These are phyloP conservation scores for Bipolaris sorokiniana DNA, from an alignment of 2,329 filamentous ascomycete genomes.

Conservation along the genomic window DNA sequence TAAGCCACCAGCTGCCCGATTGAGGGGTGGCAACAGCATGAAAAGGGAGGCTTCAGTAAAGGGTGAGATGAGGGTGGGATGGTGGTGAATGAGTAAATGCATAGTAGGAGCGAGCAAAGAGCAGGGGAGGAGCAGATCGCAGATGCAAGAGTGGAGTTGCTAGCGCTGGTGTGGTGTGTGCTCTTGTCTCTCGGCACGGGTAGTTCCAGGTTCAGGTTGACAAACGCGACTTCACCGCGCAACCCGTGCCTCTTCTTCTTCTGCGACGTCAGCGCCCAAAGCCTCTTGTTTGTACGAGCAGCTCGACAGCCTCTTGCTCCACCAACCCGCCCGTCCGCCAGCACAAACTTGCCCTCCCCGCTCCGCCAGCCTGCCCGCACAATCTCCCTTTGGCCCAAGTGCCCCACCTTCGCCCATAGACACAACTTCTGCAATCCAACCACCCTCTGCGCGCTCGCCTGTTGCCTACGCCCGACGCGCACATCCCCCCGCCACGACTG, in stretches of 20 bases:
- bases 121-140: slow-evolving; percentile 10
- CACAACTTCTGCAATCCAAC: slow-evolving; percentile 37
- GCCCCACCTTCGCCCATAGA: slow-evolving; percentile 45
- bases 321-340: slow-evolving; percentile 14
- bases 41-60: neutral
- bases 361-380: slow-evolving; percentile 32
- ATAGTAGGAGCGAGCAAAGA: neutral
- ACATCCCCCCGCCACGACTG: slow-evolving; percentile 8
- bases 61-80: neutral
- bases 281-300: slow-evolving; percentile 26
- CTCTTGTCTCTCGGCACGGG: slow-evolving; percentile 25
- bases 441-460: slow-evolving; percentile 29
- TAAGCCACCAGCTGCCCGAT: neutral
- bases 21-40: neutral
- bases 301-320: slow-evolving; percentile 27
- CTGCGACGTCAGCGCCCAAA: slow-evolving; percentile 26
- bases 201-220: slow-evolving; percentile 20
- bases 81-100: neutral
- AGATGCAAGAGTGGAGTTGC: slow-evolving; percentile 7
- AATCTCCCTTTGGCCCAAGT: slow-evolving; percentile 28
- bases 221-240: slow-evolving; percentile 31
- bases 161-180: slow-evolving; percentile 14
- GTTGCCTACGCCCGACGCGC: slow-evolving; percentile 20
- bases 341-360: slow-evolving; percentile 4
- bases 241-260: slow-evolving; percentile 25